Evolutionary conservation across 164 flowering plant species (phyloP).

Genomic region (Stephania japonica): DNA sequence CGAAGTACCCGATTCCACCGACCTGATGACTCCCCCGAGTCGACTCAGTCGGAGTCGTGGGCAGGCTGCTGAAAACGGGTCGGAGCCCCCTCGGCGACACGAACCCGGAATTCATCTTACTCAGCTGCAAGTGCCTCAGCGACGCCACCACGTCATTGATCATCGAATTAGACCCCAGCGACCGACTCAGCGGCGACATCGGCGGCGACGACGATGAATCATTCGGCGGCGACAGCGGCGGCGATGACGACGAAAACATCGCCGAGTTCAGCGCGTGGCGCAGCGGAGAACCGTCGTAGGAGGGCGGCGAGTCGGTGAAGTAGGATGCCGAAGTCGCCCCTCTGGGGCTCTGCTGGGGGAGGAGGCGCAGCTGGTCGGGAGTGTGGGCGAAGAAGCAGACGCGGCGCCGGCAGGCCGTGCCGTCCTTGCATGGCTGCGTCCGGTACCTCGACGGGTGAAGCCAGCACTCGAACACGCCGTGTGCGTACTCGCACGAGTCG

Average conservation of each 20-base stretch:
- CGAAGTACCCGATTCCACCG: constrained; percentile 16
- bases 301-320: constrained; percentile 12
- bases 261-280: constrained; percentile 34
- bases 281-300: constrained; percentile 52
- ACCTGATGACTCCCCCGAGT: not conserved
- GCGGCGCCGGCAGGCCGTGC: constrained; percentile 54
- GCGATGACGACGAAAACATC: constrained; percentile 24
- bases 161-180: constrained; percentile 34
- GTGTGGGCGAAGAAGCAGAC: constrained; percentile 89
- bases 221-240: constrained; percentile 37
- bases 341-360: constrained; percentile 37
- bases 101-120: constrained; percentile 40
- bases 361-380: constrained; percentile 59
- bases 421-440: constrained; percentile 90
- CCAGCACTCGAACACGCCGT: constrained; percentile 97
- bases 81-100: constrained; percentile 32
- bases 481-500: constrained; percentile 76
- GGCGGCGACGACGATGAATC: constrained; percentile 56
- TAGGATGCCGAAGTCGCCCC: not conserved
- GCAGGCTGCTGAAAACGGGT: constrained; percentile 52
- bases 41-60: constrained; percentile 49
- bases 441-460: constrained; percentile 84
- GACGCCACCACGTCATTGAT: constrained; percentile 43
- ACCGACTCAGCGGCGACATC: constrained; percentile 30
- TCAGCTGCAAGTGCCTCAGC: constrained; percentile 51